Conservation (phyloP, 495 filamentous ascomycete species). For the Clohesyomyces aquaticus region DNA sequence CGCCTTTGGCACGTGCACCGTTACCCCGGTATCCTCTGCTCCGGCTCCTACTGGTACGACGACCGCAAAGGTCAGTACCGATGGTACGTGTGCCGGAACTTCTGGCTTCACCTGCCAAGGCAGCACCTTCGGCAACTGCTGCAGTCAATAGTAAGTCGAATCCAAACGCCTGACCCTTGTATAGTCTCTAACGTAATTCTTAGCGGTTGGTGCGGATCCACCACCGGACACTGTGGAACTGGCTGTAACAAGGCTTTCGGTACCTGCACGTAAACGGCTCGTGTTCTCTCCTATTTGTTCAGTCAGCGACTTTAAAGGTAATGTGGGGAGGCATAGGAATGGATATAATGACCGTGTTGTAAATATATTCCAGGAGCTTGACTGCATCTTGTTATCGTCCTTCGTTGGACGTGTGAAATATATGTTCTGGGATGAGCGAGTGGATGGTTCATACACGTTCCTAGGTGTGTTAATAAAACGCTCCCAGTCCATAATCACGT, state of each 20-base stretch:
- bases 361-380: not conserved
- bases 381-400: not conserved
- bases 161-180: not conserved
- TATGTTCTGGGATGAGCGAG: too few species aligned
- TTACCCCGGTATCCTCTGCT: slow-evolving; percentile 5
- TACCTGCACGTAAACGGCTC: slow-evolving; percentile 15
- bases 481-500: too few species aligned
- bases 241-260: slow-evolving; percentile 9
- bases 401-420: not conserved
- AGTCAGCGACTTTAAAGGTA: not conserved
- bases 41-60: slow-evolving; percentile 22
- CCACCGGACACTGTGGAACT: slow-evolving; percentile 13
- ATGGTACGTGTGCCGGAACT: slow-evolving; percentile 39
- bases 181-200: not conserved
- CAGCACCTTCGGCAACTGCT: slow-evolving; percentile 39
- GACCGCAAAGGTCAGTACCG: slow-evolving; percentile 27
- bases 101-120: slow-evolving; percentile 33
- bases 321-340: not conserved
- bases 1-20: too few species aligned
- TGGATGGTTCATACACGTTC: too few species aligned
- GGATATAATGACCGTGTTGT: not conserved
- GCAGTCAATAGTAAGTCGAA: slow-evolving; percentile 1
- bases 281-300: too few species aligned
- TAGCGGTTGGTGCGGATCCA: slow-evolving; percentile 20
- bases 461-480: too few species aligned